phyloP scores from a whole-genome alignment of 1,284 basidiomycete genomes.

The Volvariella volvacea region DNA sequence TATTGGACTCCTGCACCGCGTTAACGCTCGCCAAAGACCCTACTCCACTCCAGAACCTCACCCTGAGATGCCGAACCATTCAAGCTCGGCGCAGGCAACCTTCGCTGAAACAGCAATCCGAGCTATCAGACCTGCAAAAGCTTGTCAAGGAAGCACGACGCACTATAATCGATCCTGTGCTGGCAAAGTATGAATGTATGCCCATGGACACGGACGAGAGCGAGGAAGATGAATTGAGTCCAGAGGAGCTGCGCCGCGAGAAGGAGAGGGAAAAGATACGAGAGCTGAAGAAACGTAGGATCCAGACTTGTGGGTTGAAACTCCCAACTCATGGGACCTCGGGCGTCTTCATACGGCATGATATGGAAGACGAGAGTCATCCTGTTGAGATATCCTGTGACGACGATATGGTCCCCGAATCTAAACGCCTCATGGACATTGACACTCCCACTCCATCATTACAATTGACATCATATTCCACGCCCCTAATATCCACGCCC shows the following conservation, averaged over 20 bases:
- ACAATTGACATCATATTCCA: neutral
- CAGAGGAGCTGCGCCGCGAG: conserved; percentile 32
- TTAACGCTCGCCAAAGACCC: conserved; percentile 19
- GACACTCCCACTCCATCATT: neutral
- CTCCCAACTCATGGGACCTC: conserved; percentile 15
- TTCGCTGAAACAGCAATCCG: conserved; percentile 31
- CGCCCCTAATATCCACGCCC: neutral
- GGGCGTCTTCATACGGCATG: conserved; percentile 44
- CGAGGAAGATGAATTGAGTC: conserved; percentile 28
- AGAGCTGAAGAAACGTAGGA: conserved; percentile 48
- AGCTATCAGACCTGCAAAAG: conserved; percentile 53
- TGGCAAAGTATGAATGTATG: conserved; percentile 31
- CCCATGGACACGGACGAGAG: conserved; percentile 35
- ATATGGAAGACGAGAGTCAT: conserved; percentile 51
- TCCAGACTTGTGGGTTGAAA: conserved; percentile 18
- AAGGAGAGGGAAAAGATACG: conserved; percentile 46
- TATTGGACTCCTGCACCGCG: neutral
- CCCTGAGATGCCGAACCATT: conserved; percentile 22
- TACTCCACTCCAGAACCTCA: conserved; percentile 38
- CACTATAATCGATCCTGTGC: conserved; percentile 54
- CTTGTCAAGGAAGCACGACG: conserved; percentile 49
- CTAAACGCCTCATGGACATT: neutral
- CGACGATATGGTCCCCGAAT: conserved; percentile 14
- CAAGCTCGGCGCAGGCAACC: conserved; percentile 30
- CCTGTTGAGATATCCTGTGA: conserved; percentile 46